Conservation (phyloP, 2,329 filamentous ascomycete species). For the Neofusicoccum umdonicola region DNA sequence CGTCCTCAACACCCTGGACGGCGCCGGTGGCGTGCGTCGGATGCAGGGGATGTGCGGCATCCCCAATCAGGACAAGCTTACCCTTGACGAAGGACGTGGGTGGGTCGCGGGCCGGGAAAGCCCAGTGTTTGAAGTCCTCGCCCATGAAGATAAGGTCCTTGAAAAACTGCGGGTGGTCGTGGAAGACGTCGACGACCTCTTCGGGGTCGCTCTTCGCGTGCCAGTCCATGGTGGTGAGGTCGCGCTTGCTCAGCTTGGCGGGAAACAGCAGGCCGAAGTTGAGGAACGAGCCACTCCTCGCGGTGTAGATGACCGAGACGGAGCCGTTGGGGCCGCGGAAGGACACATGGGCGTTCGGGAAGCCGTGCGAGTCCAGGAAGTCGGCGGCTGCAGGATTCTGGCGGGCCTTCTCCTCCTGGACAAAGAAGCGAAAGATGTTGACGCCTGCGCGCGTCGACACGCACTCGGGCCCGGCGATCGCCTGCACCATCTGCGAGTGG, state of each 20-base stretch:
- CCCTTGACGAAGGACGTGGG: constrained; percentile 5
- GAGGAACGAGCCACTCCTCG: not conserved
- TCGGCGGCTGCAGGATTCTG: not conserved
- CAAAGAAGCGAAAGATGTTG: constrained; percentile 15
- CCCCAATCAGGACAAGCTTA: constrained; percentile 18
- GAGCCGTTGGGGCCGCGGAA: constrained; percentile 4
- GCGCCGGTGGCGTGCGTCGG: constrained; percentile 18
- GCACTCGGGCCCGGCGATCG: constrained; percentile 4
- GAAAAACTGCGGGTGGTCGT: constrained; percentile 7
- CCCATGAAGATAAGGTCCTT: constrained; percentile 6
- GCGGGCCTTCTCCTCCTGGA: not conserved
- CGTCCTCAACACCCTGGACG: constrained; percentile 21
- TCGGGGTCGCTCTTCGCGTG: not conserved
- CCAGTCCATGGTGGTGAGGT: constrained; percentile 9
- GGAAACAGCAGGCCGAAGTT: constrained; percentile 14
- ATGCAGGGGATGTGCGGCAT: constrained; percentile 20
- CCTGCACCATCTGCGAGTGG: constrained; percentile 10
- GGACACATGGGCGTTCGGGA: not conserved
- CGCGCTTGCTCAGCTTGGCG: not conserved
- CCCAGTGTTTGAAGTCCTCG: constrained; percentile 14
- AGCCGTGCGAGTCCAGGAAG: not conserved
- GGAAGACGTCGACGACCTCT: constrained; percentile 3
- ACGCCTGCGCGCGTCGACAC: not conserved
- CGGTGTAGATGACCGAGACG: constrained; percentile 4
- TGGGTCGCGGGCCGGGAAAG: not conserved